Percentiles rank a stretch among this genome's conserved stretches.
These are phyloP conservation scores for Rhexocercosporidium sp. DNA, from an alignment of 2,329 filamentous ascomycete genomes.

Conservation along the genomic window DNA sequence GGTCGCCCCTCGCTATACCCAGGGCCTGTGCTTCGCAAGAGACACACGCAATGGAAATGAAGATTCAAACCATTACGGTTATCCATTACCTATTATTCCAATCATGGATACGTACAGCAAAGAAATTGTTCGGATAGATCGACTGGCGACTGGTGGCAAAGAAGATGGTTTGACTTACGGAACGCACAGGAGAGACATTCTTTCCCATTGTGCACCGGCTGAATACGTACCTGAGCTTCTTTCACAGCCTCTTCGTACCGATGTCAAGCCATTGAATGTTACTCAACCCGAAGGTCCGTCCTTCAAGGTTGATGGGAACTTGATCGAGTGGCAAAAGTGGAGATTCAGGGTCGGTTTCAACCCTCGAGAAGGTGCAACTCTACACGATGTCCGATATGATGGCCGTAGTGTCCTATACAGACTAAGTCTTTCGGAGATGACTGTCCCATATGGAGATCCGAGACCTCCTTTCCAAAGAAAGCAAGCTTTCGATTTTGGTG, in stretches of 20 bases:
- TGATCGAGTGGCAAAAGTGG: slow-evolving; percentile 61
- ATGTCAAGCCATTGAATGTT: slow-evolving; percentile 64
- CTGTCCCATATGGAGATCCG: slow-evolving; percentile 67
- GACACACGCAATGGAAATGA: slow-evolving; percentile 42
- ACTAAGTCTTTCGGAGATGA: slow-evolving; percentile 64
- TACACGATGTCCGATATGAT: slow-evolving; percentile 66
- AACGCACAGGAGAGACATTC: slow-evolving; percentile 50
- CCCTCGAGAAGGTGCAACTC: slow-evolving; percentile 63
- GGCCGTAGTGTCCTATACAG: slow-evolving; percentile 63
- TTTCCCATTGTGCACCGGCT: slow-evolving; percentile 45
- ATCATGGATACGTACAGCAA: slow-evolving; percentile 54
- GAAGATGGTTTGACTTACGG: slow-evolving; percentile 50
- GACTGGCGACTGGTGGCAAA: slow-evolving; percentile 46
- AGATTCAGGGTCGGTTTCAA: slow-evolving; percentile 68
- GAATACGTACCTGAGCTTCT: slow-evolving; percentile 35
- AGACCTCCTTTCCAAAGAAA: slow-evolving; percentile 68
- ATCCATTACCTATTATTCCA: slow-evolving; percentile 52
- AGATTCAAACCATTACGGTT: slow-evolving; percentile 53
- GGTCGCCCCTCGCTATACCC: slow-evolving; percentile 56
- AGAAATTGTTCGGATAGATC: slow-evolving; percentile 55
- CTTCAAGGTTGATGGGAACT: slow-evolving; percentile 53
- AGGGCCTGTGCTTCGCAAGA: slow-evolving; percentile 59
- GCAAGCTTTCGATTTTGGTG: slow-evolving; percentile 72
- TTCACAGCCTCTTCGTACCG: slow-evolving; percentile 44
- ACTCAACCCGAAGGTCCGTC: slow-evolving; percentile 67